Conservation (phyloP, 2,329 filamentous ascomycete genomes). For the Cytospora mali region DNA sequence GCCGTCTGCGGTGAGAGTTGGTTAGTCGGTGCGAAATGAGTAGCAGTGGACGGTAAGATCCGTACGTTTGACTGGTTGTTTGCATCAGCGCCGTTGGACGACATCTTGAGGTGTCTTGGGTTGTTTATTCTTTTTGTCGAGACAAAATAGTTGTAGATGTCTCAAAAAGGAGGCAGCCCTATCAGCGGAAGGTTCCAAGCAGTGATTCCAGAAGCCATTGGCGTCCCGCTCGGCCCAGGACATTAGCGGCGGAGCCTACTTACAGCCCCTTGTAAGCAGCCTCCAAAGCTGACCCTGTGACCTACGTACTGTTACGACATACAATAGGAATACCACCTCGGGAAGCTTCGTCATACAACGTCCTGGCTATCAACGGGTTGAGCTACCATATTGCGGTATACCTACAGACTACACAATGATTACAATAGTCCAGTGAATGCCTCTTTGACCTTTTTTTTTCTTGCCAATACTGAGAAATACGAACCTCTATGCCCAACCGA, state of each 20-base stretch:
- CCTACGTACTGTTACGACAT: too few species aligned
- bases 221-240: neutral
- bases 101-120: slow-evolving; percentile 9
- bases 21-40: neutral
- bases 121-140: neutral
- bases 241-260: neutral
- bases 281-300: neutral
- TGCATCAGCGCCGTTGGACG: slow-evolving; percentile 25
- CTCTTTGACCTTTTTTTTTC: neutral
- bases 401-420: neutral
- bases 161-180: neutral
- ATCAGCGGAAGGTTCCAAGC: neutral
- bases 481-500: neutral
- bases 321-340: too few species aligned
- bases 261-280: too few species aligned
- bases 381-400: neutral
- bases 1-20: slow-evolving; percentile 37
- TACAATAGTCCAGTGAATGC: neutral
- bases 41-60: neutral
- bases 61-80: slow-evolving; percentile 25
- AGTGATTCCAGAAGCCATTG: neutral
- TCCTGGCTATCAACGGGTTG: neutral
- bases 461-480: slow-evolving; percentile 4
- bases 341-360: neutral
- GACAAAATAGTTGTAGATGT: neutral